Conservation (phyloP, 1,284 basidiomycete genomes). For the Sanghuangporus baumii region DNA sequence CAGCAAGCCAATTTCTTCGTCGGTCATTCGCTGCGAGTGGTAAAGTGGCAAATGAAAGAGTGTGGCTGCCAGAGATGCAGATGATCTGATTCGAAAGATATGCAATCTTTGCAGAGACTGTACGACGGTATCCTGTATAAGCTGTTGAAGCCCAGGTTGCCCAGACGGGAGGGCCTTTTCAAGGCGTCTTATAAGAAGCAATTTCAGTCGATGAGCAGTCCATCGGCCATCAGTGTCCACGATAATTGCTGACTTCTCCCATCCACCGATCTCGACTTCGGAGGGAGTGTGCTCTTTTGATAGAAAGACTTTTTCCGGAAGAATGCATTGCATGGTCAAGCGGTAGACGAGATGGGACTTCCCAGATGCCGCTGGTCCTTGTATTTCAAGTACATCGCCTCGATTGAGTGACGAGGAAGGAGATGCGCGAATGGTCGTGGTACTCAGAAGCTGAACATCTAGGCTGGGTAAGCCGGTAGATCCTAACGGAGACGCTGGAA, state of each 20-base stretch:
- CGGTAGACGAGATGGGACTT: constrained; percentile 71
- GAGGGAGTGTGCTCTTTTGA: constrained; percentile 2
- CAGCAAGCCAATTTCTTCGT: constrained; percentile 53
- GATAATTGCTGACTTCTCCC: constrained; percentile 57
- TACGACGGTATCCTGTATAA: constrained; percentile 30
- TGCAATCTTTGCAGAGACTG: constrained; percentile 49
- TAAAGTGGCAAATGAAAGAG: constrained; percentile 55
- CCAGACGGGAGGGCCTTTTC: constrained; percentile 23
- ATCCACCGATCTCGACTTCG: constrained; percentile 39
- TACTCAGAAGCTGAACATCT: constrained; percentile 27
- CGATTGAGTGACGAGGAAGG: constrained; percentile 32
- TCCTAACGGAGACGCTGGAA: constrained; percentile 25
- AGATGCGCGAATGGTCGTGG: constrained; percentile 20
- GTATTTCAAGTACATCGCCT: constrained; percentile 68
- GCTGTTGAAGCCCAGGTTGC: constrained; percentile 8
- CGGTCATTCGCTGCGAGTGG: constrained; percentile 41
- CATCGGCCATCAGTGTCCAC: constrained; percentile 67
- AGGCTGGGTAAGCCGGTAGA: constrained; percentile 29
- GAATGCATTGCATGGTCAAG: constrained; percentile 54
- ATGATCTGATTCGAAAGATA: constrained; percentile 61
- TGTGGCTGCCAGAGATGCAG: constrained; percentile 60
- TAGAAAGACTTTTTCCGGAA: constrained; percentile 33
- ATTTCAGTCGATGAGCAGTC: constrained; percentile 45
- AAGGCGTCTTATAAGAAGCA: constrained; percentile 41
- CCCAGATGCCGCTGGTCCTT: constrained; percentile 65